Percentiles rank a stretch among this genome's conserved stretches.
Evolutionary conservation across 148 eudicot genomes (phyloP).

Genomic region (Cornus controversa): DNA sequence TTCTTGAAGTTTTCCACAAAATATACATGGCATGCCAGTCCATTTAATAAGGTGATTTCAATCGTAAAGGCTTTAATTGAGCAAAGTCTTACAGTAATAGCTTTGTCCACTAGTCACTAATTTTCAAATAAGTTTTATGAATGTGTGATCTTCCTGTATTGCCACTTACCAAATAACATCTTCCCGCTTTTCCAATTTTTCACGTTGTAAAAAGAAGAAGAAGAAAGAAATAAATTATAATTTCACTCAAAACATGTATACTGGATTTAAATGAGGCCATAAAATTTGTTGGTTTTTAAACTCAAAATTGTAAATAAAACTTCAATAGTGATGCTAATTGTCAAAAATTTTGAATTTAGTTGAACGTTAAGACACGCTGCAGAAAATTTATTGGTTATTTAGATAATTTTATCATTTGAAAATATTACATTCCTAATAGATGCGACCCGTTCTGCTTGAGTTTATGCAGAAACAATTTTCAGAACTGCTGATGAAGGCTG

Average conservation of each 20-base stretch:
- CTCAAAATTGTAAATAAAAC: background rate
- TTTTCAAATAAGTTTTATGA: background rate
- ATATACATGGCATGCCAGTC: background rate
- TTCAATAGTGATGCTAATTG: background rate
- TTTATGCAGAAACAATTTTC: slow-evolving; percentile 90
- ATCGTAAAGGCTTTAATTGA: background rate
- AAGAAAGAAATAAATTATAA: background rate
- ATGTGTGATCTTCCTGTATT: background rate
- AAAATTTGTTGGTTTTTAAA: background rate
- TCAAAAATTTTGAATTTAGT: background rate
- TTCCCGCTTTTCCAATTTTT: too few species aligned
- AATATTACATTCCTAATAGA: background rate
- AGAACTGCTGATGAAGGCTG: slow-evolving; percentile 93
- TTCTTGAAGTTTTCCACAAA: too few species aligned
- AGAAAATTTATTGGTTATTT: too few species aligned
- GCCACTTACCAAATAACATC: too few species aligned
- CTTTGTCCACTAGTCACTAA: background rate
- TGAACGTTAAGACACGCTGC: background rate
- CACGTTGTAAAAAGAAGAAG: background rate
- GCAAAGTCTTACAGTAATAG: background rate
- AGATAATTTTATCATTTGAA: background rate
- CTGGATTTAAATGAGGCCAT: background rate
- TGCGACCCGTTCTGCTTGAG: slow-evolving; percentile 3
- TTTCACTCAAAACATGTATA: background rate
- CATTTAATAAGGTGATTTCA: background rate